These are phyloP conservation scores for Chondrus crispus DNA, from an alignment of 23 red algal species.

Conservation along the genomic window DNA sequence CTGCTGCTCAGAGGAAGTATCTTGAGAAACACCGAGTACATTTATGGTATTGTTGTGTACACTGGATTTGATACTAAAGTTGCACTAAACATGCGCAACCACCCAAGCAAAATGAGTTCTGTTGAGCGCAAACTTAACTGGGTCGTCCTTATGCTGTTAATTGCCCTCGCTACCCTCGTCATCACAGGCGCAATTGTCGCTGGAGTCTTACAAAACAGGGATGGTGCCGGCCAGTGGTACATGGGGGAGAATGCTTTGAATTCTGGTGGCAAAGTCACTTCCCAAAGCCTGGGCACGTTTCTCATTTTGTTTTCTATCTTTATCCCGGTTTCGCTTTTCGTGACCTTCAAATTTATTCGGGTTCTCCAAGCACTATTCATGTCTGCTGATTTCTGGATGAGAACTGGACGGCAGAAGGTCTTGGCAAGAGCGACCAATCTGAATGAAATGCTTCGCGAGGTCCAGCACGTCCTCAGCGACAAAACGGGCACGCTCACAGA, in stretches of 20 bases:
- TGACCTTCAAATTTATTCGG: slow-evolving; percentile 85
- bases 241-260: slow-evolving; percentile 54
- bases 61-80: slow-evolving; percentile 82
- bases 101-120: slow-evolving; percentile 73
- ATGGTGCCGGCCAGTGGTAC: slow-evolving; percentile 70
- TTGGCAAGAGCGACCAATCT: slow-evolving; percentile 75
- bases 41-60: slow-evolving; percentile 80
- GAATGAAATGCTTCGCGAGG: slow-evolving; percentile 77
- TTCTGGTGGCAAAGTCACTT: background rate
- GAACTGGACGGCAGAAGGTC: slow-evolving; percentile 41
- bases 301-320: slow-evolving; percentile 81
- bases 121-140: slow-evolving; percentile 86
- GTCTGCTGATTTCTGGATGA: slow-evolving; percentile 72
- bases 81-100: slow-evolving; percentile 83
- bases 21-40: slow-evolving; percentile 82
- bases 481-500: slow-evolving; percentile 93
- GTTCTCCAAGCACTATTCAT: slow-evolving; percentile 86
- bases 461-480: slow-evolving; percentile 81
- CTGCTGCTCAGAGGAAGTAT: slow-evolving; percentile 77
- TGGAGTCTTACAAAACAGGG: slow-evolving; percentile 34
- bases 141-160: slow-evolving; percentile 75
- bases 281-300: slow-evolving; percentile 73
- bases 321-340: slow-evolving; percentile 87
- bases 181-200: slow-evolving; percentile 39
- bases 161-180: slow-evolving; percentile 65